Conservation (phyloP, 768 basidiomycete species). For the Bullera alba region DNA sequence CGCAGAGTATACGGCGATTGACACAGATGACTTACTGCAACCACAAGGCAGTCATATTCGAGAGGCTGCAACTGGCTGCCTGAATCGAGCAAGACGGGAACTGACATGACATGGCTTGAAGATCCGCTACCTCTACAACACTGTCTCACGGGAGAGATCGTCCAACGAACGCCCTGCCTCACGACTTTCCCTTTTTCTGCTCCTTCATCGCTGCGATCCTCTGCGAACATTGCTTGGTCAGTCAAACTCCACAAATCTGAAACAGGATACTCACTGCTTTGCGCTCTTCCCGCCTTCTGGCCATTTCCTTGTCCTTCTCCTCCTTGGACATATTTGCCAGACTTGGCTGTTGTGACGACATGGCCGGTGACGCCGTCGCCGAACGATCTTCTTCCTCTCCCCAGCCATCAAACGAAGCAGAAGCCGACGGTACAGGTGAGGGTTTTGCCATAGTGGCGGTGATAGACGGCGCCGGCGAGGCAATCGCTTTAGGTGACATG, state of each 20-base stretch:
- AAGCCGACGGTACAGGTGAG: not conserved
- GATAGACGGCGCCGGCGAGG: not conserved
- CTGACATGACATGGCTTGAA: too few species aligned
- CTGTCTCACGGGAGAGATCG: too few species aligned
- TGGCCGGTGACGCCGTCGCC: slow-evolving; percentile 5
- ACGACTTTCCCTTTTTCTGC: slow-evolving; percentile 35
- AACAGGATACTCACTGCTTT: slow-evolving; percentile 57
- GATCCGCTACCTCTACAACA: too few species aligned
- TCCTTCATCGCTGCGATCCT: slow-evolving; percentile 46
- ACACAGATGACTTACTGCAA: too few species aligned
- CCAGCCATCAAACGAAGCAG: not conserved
- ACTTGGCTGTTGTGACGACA: slow-evolving; percentile 30
- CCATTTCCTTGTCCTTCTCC: slow-evolving; percentile 90
- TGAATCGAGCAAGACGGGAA: too few species aligned
- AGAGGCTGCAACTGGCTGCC: too few species aligned
- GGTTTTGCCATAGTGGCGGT: not conserved
- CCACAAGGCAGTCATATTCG: too few species aligned
- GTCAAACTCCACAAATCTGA: not conserved
- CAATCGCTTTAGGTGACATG: too few species aligned
- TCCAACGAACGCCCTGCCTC: too few species aligned
- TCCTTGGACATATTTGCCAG: slow-evolving; percentile 66
- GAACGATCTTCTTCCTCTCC: not conserved
- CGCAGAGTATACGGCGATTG: too few species aligned
- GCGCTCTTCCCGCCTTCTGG: slow-evolving; percentile 80
- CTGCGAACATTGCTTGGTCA: slow-evolving; percentile 52